Percentiles rank a stretch among this genome's conserved stretches.
Evolutionary conservation across 2,329 filamentous ascomycete species (phyloP).

Genomic region (Thermothelomyces thermophilus): DNA sequence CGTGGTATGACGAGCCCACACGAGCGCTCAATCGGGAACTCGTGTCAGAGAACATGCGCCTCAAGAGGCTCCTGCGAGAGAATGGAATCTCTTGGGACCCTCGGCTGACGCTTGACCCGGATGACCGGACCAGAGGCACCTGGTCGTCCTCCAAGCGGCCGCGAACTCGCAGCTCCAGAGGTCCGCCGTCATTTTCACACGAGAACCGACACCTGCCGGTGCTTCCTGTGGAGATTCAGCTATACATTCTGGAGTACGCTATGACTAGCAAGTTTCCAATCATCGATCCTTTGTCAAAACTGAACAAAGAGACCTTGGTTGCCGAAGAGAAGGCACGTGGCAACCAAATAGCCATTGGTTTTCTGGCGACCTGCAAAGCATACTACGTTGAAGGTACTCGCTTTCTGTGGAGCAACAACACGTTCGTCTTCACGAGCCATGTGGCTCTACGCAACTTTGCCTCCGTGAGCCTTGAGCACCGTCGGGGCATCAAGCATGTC

Average conservation of each 20-base stretch:
- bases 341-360: slow-evolving; percentile 47
- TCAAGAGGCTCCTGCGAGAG: slow-evolving; percentile 47
- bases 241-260: slow-evolving; percentile 46
- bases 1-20: slow-evolving; percentile 43
- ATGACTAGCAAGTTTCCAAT: slow-evolving; percentile 44
- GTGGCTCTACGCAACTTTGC: slow-evolving; percentile 44
- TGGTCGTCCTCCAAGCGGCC: slow-evolving; percentile 9
- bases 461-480: slow-evolving; percentile 38
- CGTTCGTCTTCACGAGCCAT: slow-evolving; percentile 49
- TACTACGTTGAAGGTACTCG: slow-evolving; percentile 44
- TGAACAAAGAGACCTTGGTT: slow-evolving; percentile 39
- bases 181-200: not conserved
- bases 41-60: slow-evolving; percentile 41
- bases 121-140: slow-evolving; percentile 1
- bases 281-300: slow-evolving; percentile 46
- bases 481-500: slow-evolving; percentile 39
- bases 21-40: slow-evolving; percentile 41
- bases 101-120: slow-evolving; percentile 24
- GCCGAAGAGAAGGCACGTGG: slow-evolving; percentile 37
- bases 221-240: slow-evolving; percentile 46
- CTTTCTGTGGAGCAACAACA: slow-evolving; percentile 46
- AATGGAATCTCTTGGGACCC: slow-evolving; percentile 47
- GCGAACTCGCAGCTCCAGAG: slow-evolving; percentile 10
- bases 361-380: slow-evolving; percentile 45
- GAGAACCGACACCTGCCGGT: slow-evolving; percentile 30